These are phyloP conservation scores for Grosmannia huntii DNA, from an alignment of 2,329 filamentous ascomycete genomes.

Conservation along the genomic window DNA sequence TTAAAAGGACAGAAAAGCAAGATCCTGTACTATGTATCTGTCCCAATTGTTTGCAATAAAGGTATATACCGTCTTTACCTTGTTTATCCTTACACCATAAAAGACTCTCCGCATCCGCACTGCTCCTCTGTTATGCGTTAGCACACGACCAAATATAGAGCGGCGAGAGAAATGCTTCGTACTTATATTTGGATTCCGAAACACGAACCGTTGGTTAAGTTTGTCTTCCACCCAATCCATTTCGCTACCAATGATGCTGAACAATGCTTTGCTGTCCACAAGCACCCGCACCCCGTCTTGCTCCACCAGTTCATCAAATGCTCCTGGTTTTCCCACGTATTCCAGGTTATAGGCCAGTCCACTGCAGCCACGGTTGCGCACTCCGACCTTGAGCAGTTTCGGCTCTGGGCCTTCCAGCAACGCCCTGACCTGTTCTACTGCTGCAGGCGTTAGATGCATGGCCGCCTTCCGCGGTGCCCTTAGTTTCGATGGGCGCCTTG, in stretches of 20 bases:
- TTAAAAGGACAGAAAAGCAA: neutral
- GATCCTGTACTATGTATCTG: neutral
- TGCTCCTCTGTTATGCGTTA: conserved; percentile 57
- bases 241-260: conserved; percentile 96
- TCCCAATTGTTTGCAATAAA: neutral
- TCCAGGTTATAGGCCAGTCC: conserved; percentile 88
- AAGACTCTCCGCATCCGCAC: conserved; percentile 93
- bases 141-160: neutral
- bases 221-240: conserved; percentile 99
- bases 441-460: conserved; percentile 70
- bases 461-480: conserved; percentile 72
- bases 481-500: conserved; percentile 43
- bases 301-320: conserved; percentile 84
- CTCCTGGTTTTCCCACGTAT: conserved; percentile 81
- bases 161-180: conserved; percentile 29
- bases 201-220: conserved; percentile 81
- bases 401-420: conserved; percentile 77
- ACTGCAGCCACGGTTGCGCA: conserved; percentile 87
- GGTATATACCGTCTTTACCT: neutral
- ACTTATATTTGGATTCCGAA: conserved; percentile 98
- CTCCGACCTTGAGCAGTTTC: conserved; percentile 87
- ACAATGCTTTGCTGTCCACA: conserved; percentile 92
- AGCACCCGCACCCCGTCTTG: conserved; percentile 93
- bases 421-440: conserved; percentile 63
- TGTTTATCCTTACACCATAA: conserved; percentile 52